These are phyloP conservation scores for Alectoria sarmentosa DNA, from an alignment of 495 filamentous ascomycete species.

Conservation along the genomic window DNA sequence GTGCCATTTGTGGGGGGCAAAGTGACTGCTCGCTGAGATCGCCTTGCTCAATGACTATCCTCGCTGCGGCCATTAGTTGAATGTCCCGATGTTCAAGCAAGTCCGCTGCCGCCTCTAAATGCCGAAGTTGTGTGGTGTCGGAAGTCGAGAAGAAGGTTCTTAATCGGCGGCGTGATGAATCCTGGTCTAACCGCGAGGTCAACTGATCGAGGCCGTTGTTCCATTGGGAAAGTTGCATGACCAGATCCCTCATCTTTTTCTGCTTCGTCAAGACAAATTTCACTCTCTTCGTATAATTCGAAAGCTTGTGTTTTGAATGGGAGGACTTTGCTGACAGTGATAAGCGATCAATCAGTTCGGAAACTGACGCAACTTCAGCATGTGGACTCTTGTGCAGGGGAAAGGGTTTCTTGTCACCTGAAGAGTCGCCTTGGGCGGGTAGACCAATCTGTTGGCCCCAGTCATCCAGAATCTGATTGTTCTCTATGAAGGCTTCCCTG, in stretches of 20 bases:
- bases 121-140: slow-evolving; percentile 14
- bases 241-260: slow-evolving; percentile 20
- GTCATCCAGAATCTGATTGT: slow-evolving; percentile 20
- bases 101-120: slow-evolving; percentile 19
- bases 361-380: slow-evolving; percentile 8
- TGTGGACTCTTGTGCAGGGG: not conserved
- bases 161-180: slow-evolving; percentile 13
- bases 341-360: slow-evolving; percentile 17
- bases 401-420: slow-evolving; percentile 7
- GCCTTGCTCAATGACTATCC: slow-evolving; percentile 18
- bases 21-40: slow-evolving; percentile 6
- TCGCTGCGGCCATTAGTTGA: slow-evolving; percentile 17
- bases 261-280: slow-evolving; percentile 22
- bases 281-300: slow-evolving; percentile 17
- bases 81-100: slow-evolving; percentile 22
- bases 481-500: slow-evolving; percentile 20
- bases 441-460: slow-evolving; percentile 16
- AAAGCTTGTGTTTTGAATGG: slow-evolving; percentile 15
- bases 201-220: slow-evolving; percentile 27
- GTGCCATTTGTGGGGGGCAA: not conserved
- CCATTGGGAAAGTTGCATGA: slow-evolving; percentile 23
- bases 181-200: slow-evolving; percentile 20
- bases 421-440: slow-evolving; percentile 14
- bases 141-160: slow-evolving; percentile 18
- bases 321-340: slow-evolving; percentile 17